These are phyloP conservation scores for Parasarocladium wereldwijsianum DNA, from an alignment of 2,329 filamentous ascomycete species.

Conservation along the genomic window DNA sequence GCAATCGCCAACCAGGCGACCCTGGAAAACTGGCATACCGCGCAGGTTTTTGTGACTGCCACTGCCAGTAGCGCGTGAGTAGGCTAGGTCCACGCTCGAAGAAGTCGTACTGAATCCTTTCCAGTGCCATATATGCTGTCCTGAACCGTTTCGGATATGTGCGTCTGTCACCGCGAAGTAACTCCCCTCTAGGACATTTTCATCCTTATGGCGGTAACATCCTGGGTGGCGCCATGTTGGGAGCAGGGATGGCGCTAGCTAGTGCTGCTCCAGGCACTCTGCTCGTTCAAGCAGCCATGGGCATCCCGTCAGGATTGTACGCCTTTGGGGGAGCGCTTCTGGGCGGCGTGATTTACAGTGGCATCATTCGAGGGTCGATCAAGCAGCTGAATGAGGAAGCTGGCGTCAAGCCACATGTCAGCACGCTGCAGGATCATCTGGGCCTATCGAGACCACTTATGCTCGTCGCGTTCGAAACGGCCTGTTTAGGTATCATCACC, in stretches of 20 bases:
- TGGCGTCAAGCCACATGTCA: conserved; percentile 12
- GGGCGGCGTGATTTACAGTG: conserved; percentile 39
- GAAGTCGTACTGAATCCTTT: neutral
- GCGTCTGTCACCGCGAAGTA: conserved; percentile 29
- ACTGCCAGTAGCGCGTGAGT: conserved; percentile 47
- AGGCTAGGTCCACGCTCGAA: neutral
- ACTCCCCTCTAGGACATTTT: conserved; percentile 37
- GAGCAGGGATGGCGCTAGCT: conserved; percentile 50
- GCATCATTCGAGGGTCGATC: conserved; percentile 22
- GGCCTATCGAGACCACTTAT: conserved; percentile 21
- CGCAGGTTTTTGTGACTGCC: conserved; percentile 48
- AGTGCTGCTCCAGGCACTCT: conserved; percentile 53
- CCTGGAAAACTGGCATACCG: conserved; percentile 49
- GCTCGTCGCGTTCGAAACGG: conserved; percentile 26
- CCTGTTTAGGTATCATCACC: conserved; percentile 25
- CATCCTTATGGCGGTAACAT: conserved; percentile 48
- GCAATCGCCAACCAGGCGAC: conserved; percentile 47
- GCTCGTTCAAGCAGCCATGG: conserved; percentile 42
- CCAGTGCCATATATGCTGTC: conserved; percentile 29
- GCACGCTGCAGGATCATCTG: conserved; percentile 24
- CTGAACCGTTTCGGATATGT: conserved; percentile 27
- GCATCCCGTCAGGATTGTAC: conserved; percentile 34
- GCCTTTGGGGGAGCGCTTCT: conserved; percentile 38
- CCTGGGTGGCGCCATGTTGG: conserved; percentile 45
- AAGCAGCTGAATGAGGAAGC: conserved; percentile 13